phyloP scores from a whole-genome alignment of 2,329 filamentous ascomycete species.

The Didymella arachidicola region DNA sequence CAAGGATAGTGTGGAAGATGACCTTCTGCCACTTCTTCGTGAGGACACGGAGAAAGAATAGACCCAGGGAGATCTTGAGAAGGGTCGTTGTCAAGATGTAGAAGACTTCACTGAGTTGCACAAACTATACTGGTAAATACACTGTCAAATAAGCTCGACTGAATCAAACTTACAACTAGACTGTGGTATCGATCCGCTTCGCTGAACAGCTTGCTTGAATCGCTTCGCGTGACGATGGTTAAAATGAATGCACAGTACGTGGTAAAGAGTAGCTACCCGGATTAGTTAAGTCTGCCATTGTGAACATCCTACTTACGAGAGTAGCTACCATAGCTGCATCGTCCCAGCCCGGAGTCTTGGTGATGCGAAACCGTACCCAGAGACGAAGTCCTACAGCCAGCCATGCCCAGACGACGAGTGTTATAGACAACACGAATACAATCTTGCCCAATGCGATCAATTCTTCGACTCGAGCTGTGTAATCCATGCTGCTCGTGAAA shows the following conservation, averaged over 20 bases:
- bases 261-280: conserved; percentile 14
- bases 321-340: conserved; percentile 44
- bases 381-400: conserved; percentile 41
- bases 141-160: too few species aligned
- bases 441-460: conserved; percentile 31
- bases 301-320: conserved; percentile 25
- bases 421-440: conserved; percentile 32
- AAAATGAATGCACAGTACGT: conserved; percentile 21
- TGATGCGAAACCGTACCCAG: conserved; percentile 45
- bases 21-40: conserved; percentile 43
- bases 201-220: conserved; percentile 22
- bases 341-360: conserved; percentile 47
- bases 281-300: background rate
- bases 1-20: conserved; percentile 37
- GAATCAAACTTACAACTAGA: conserved; percentile 29
- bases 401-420: conserved; percentile 40
- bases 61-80: conserved; percentile 54
- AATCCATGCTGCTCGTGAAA: conserved; percentile 11
- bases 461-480: conserved; percentile 25
- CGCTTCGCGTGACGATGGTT: conserved; percentile 31
- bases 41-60: conserved; percentile 48
- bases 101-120: conserved; percentile 56
- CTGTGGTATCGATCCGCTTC: conserved; percentile 24
- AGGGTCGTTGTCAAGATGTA: conserved; percentile 61
- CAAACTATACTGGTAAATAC: conserved; percentile 31